phyloP scores from a whole-genome alignment of 345 rosid genomes.

The Odontarrhena argentea region DNA sequence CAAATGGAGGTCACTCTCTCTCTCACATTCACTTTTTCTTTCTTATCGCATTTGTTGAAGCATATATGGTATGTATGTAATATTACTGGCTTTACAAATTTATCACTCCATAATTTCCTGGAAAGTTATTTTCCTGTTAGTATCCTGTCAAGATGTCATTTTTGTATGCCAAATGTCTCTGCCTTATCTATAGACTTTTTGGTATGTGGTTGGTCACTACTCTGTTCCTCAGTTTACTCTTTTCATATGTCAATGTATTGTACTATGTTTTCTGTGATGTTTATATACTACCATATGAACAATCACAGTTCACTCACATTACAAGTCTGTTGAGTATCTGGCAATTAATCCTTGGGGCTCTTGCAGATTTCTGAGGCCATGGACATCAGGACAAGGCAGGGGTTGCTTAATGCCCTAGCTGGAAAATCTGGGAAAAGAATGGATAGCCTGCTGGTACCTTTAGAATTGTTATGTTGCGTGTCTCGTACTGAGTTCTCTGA shows the following conservation, averaged over 20 bases:
- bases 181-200: constrained; percentile 4
- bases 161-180: constrained; percentile 18
- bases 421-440: constrained; percentile 96
- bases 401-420: constrained; percentile 80
- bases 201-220: constrained; percentile 24
- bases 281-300: constrained; percentile 18
- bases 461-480: constrained; percentile 85
- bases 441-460: constrained; percentile 83
- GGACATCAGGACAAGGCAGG: constrained; percentile 96
- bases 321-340: constrained; percentile 25
- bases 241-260: constrained; percentile 11
- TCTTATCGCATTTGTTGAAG: constrained; percentile 8
- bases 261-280: constrained; percentile 18
- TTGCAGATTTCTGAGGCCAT: constrained; percentile 87
- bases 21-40: constrained; percentile 23
- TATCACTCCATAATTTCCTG: not conserved
- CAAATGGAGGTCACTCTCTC: constrained; percentile 83
- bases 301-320: constrained; percentile 4
- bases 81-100: constrained; percentile 8
- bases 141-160: constrained; percentile 12
- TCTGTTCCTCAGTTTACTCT: not conserved
- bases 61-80: constrained; percentile 21
- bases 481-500: constrained; percentile 97
- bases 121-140: constrained; percentile 9
- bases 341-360: constrained; percentile 20